These are phyloP conservation scores for Aureobasidium sp. DNA, from an alignment of 2,329 filamentous ascomycete genomes.

Conservation along the genomic window DNA sequence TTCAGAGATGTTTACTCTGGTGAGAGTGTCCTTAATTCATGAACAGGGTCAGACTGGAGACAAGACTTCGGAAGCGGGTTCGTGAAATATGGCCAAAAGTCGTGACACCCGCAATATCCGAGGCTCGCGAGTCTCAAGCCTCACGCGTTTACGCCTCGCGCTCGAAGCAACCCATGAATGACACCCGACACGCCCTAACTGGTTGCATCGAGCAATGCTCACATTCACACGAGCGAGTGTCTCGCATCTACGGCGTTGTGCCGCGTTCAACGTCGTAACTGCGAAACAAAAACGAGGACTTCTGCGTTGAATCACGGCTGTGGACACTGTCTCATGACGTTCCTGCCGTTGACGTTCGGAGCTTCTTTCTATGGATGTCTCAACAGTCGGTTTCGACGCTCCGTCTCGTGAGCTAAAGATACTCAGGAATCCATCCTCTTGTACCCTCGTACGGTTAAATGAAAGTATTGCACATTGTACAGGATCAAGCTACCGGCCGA, in stretches of 20 bases:
- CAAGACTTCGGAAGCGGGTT: background rate
- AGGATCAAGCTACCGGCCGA: background rate
- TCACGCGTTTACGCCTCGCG: background rate
- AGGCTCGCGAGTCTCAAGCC: background rate
- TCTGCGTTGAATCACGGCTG: constrained; percentile 4
- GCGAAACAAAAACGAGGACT: background rate
- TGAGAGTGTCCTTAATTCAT: background rate
- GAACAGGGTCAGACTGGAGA: background rate
- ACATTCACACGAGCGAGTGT: background rate
- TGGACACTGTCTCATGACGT: constrained; percentile 2
- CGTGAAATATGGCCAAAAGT: background rate
- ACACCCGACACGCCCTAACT: background rate
- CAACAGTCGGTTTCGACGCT: background rate
- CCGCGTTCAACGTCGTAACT: background rate
- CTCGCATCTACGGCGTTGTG: background rate
- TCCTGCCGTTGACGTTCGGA: background rate
- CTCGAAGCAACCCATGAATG: background rate
- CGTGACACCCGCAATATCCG: background rate
- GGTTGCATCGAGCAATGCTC: background rate
- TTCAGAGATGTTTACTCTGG: background rate
- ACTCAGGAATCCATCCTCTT: background rate
- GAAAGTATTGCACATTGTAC: background rate
- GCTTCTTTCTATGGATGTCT: background rate
- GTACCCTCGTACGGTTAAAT: background rate
- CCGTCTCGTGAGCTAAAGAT: background rate